Base-by-base conservation (phyloP, 176 grass and related monocot species). In the Pontederia paniculata region DNA sequence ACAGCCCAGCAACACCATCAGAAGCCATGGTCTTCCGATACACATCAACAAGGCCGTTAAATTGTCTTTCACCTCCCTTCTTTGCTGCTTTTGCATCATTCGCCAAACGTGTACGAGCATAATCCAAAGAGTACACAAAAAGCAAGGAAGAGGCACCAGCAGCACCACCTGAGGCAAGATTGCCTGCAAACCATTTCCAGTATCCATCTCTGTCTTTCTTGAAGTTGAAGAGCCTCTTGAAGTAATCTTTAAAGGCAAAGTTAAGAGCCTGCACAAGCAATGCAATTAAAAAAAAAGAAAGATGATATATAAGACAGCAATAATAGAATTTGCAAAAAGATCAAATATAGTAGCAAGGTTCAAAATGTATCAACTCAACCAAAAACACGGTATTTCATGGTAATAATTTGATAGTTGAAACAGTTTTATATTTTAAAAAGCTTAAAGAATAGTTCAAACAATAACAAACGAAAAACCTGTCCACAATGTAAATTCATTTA, bases 161-260 rank as follows among this genome's bases (percentile, higher is more conserved):
- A 1, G 56, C 56, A 59, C 56, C 56, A 59, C 56, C 56, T n/a
- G 56, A 59, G 9, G 21, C 56, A 42, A 59, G 56, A 59, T 59
- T 59, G n/a, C n/a, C n/a, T n/a, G n/a, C n/a, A n/a, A n/a, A n/a
- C n/a, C n/a, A n/a, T n/a, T n/a, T n/a, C n/a, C n/a, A n/a, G n/a
- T n/a, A n/a, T n/a, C n/a, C n/a, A n/a, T n/a, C n/a, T n/a, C n/a
- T n/a, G n/a, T n/a, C n/a, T n/a, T n/a, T n/a, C n/a, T n/a, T n/a
- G n/a, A n/a, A n/a, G n/a, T n/a, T n/a, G n/a, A n/a, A n/a, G n/a
- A n/a, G n/a, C n/a, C n/a, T n/a, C n/a, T n/a, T n/a, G n/a, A n/a
- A n/a, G n/a, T n/a, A n/a, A n/a, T 59, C 56, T n/a, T 59, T 59
- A 9, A 59, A 59, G 13, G 56, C 56, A 42, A 59, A 59, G 25